These are phyloP conservation scores for Drosera spatulata DNA, from an alignment of 179 eudicot species.

Conservation along the genomic window DNA sequence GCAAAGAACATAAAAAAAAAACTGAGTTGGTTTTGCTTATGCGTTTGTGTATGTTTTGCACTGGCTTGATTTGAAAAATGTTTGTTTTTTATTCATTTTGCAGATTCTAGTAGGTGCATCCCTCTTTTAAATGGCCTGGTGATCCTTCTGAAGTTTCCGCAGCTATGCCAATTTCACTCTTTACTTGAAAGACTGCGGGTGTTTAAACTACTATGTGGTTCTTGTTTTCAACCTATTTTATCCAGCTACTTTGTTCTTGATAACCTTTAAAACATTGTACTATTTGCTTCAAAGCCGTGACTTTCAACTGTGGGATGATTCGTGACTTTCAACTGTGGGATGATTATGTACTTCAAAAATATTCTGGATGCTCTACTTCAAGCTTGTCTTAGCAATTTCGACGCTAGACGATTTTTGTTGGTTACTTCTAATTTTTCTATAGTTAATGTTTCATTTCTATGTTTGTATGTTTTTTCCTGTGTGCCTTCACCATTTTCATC, in stretches of 20 bases:
- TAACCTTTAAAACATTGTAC: constrained; percentile 22
- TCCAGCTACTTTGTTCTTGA: constrained; percentile 9
- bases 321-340: not conserved
- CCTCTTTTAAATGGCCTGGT: constrained; percentile 41
- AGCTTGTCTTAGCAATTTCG: not conserved
- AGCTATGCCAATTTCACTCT: constrained; percentile 39
- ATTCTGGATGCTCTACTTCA: constrained; percentile 23
- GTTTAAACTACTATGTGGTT: constrained; percentile 26
- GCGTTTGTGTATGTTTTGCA: constrained; percentile 12
- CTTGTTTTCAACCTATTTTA: constrained; percentile 9
- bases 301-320: constrained; percentile 1
- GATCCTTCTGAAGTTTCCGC: constrained; percentile 44
- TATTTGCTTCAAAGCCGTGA: constrained; percentile 24
- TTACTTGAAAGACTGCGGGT: constrained; percentile 26
- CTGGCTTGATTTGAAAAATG: constrained; percentile 8
- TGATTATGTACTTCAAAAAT: constrained; percentile 25
- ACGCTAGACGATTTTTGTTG: too few relatives aligned
- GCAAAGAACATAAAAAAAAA: too few relatives aligned
- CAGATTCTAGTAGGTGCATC: constrained; percentile 38
- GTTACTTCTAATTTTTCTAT: too few relatives aligned
- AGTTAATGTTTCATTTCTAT: too few relatives aligned
- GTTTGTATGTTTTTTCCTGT: too few relatives aligned
- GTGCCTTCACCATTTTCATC: too few relatives aligned
- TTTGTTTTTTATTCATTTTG: constrained; percentile 33
- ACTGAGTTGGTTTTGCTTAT: not conserved